Evolutionary conservation across 2,329 filamentous ascomycete species (phyloP).

Genomic region (Periconia macrospinosa): DNA sequence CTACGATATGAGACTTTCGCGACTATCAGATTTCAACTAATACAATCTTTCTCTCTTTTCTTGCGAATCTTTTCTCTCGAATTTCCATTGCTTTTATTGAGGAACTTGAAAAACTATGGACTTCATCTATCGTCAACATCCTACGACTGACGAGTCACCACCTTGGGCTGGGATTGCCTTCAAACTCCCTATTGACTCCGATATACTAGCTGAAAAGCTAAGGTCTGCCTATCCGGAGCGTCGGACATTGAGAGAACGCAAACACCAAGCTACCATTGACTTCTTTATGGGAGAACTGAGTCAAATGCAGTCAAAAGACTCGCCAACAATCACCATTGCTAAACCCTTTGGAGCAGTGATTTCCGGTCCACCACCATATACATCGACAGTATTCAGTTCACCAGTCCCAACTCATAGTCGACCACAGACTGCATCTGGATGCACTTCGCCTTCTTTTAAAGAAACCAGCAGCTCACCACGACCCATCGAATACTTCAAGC

Average conservation of each 20-base stretch:
- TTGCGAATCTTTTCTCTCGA: no score
- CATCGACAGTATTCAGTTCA: neutral
- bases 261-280: constrained; percentile 30
- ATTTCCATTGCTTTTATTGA: neutral
- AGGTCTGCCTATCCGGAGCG: constrained; percentile 21
- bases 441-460: constrained; percentile 6
- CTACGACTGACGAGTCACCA: constrained; percentile 22
- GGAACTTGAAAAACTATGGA: constrained; percentile 5
- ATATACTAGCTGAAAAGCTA: constrained; percentile 25
- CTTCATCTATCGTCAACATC: constrained; percentile 19
- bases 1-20: neutral
- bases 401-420: neutral
- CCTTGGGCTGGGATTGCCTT: constrained; percentile 32
- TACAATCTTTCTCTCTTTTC: no score
- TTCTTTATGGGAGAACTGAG: constrained; percentile 25
- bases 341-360: neutral
- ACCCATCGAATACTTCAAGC: neutral
- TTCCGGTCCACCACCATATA: constrained; percentile 1
- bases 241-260: constrained; percentile 23
- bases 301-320: constrained; percentile 14
- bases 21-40: no score
- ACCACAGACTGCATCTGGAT: constrained; percentile 1
- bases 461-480: constrained; percentile 4
- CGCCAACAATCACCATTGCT: neutral
- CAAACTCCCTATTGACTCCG: constrained; percentile 23